Conservation (phyloP, 208 protist genomes). For the Leishmania martiniquensis region DNA sequence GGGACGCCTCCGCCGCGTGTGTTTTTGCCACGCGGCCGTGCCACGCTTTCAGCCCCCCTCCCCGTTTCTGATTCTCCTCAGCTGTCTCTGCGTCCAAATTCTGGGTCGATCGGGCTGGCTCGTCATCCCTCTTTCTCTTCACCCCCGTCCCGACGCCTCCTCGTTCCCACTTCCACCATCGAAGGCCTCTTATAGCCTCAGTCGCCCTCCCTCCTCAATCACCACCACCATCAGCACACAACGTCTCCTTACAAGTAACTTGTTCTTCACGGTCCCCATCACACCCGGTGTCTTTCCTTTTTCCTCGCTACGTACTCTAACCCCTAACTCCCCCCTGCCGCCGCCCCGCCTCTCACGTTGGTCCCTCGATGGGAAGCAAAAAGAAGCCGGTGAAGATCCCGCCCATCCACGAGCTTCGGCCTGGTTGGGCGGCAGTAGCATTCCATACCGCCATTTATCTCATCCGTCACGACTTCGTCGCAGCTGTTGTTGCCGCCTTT, state of each 20-base stretch:
- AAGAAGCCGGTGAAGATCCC: constrained; percentile 30
- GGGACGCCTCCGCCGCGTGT: neutral
- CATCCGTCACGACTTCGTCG: constrained; percentile 30
- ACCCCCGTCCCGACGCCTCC: neutral
- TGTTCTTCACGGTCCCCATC: no score
- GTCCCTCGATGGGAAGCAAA: neutral
- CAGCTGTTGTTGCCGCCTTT: constrained; percentile 25
- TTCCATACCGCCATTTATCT: constrained; percentile 34
- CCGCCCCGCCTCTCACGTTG: no score
- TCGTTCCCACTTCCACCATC: neutral
- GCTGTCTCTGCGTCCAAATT: neutral
- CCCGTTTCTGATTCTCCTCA: constrained; percentile 5
- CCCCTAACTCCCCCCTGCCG: neutral
- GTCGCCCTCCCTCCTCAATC: no score
- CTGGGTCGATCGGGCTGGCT: neutral
- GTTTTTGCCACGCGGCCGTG: neutral
- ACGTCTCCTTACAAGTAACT: neutral
- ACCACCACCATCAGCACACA: neutral
- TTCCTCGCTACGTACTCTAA: neutral
- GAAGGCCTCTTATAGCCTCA: neutral
- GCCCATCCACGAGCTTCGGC: constrained; percentile 27
- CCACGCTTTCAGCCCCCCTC: neutral
- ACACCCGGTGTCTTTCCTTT: neutral
- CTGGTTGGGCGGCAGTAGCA: constrained; percentile 15
- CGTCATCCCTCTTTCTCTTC: neutral